These are phyloP conservation scores for Crithidia brevicula DNA, from an alignment of 208 protist genomes.

Conservation along the genomic window DNA sequence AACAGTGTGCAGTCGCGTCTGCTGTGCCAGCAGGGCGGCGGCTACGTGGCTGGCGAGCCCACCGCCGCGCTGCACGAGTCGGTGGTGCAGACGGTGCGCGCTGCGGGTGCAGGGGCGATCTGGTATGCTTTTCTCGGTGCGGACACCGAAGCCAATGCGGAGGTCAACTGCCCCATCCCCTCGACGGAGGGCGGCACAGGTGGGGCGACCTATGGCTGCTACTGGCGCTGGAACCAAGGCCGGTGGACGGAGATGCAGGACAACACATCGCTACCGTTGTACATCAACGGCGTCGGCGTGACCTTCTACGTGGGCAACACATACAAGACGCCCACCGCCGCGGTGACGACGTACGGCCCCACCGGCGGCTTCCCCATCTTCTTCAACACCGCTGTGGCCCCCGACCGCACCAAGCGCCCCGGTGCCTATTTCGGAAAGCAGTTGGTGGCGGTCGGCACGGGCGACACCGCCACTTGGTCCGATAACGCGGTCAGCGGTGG, in stretches of 20 bases:
- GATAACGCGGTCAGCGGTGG: conserved; percentile 36
- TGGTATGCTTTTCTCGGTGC: conserved; percentile 49
- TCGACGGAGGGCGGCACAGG: background rate
- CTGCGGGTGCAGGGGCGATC: conserved; percentile 2
- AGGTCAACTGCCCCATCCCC: conserved; percentile 2
- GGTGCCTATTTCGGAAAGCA: conserved; percentile 23
- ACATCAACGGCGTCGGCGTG: conserved; percentile 21
- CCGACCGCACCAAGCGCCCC: conserved; percentile 16
- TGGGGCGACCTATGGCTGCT: conserved; percentile 30
- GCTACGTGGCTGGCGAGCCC: conserved; percentile 33
- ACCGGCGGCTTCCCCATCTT: conserved; percentile 14
- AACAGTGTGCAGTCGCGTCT: conserved; percentile 13
- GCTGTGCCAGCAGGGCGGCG: conserved; percentile 32
- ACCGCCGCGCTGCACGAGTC: conserved; percentile 22
- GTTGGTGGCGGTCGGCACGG: conserved; percentile 23
- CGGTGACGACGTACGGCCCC: background rate
- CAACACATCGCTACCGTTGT: conserved; percentile 11
- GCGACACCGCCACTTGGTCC: conserved; percentile 31
- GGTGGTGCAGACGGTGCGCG: conserved; percentile 22
- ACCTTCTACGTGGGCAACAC: conserved; percentile 40
- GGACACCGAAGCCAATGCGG: conserved; percentile 14
- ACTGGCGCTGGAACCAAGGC: conserved; percentile 53
- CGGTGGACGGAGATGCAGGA: conserved; percentile 37
- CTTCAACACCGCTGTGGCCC: background rate
- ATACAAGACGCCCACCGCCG: background rate